Conservation (phyloP, 495 filamentous ascomycete species). For the Letharia lupina region DNA sequence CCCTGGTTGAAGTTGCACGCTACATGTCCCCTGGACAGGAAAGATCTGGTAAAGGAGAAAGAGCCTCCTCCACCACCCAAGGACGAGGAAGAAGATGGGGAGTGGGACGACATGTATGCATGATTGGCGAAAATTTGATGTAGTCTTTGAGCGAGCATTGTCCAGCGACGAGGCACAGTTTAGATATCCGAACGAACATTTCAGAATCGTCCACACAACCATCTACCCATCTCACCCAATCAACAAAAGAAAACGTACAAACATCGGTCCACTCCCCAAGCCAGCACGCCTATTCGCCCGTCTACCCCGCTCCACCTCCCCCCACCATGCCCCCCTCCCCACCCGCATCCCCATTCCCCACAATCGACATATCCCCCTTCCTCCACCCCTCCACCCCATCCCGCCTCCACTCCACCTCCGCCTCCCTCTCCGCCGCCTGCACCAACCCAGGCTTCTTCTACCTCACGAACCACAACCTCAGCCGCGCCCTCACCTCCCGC, state of each 20-base stretch:
- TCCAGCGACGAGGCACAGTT: background rate
- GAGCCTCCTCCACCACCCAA: conserved; percentile 42
- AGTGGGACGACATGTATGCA: conserved; percentile 69
- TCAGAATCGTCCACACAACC: background rate
- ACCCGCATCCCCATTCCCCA: background rate
- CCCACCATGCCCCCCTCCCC: background rate
- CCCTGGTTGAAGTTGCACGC: conserved; percentile 86
- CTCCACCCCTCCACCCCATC: background rate
- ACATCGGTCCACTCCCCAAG: background rate
- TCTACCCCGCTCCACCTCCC: background rate
- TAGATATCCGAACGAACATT: background rate
- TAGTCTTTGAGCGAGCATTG: background rate
- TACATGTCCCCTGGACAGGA: conserved; percentile 81
- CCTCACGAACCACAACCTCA: conserved; percentile 15
- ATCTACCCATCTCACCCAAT: background rate
- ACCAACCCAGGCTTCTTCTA: conserved; percentile 17
- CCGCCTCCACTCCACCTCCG: background rate
- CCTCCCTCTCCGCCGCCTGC: conserved; percentile 11
- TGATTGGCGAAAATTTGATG: conserved; percentile 29
- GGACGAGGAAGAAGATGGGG: conserved; percentile 38
- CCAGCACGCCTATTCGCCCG: too few species aligned
- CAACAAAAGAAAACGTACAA: background rate
- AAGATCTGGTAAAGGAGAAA: conserved; percentile 66
- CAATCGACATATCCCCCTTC: conserved; percentile 15
- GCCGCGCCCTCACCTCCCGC: background rate